Conservation (phyloP, 1,139 yeast genomes). For the Sugiyamaella neomexicana region DNA sequence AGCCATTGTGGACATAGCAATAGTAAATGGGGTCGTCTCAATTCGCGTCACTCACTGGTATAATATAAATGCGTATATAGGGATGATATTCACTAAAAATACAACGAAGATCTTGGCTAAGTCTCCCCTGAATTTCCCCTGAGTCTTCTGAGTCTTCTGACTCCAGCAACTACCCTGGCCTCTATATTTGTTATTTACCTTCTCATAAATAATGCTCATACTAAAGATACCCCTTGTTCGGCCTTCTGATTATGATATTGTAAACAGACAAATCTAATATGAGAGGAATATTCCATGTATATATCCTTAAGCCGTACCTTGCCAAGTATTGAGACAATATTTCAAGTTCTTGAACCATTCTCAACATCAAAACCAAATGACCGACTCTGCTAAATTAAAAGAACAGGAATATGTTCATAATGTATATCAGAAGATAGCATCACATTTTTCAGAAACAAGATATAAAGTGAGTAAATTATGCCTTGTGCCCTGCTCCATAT, state of each 20-base stretch:
- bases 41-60: too few relatives aligned
- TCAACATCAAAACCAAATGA: not conserved
- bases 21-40: too few relatives aligned
- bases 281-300: not conserved
- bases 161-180: too few relatives aligned
- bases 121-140: not conserved
- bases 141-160: too few relatives aligned
- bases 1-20: conserved; percentile 3
- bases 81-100: not conserved
- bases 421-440: conserved; percentile 88
- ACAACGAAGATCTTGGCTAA: too few relatives aligned
- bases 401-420: conserved; percentile 83
- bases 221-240: too few relatives aligned
- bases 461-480: conserved; percentile 52
- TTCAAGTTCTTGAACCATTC: not conserved
- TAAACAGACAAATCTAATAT: too few relatives aligned
- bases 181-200: too few relatives aligned
- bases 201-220: too few relatives aligned
- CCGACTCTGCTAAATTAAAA: conserved; percentile 38
- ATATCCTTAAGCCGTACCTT: not conserved
- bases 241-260: too few relatives aligned
- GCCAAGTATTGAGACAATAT: not conserved
- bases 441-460: conserved; percentile 89
- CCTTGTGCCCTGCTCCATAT: not conserved
- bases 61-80: not conserved